Conservation (phyloP, 345 rosid genomes). For the Bretschneidera sinensis region DNA sequence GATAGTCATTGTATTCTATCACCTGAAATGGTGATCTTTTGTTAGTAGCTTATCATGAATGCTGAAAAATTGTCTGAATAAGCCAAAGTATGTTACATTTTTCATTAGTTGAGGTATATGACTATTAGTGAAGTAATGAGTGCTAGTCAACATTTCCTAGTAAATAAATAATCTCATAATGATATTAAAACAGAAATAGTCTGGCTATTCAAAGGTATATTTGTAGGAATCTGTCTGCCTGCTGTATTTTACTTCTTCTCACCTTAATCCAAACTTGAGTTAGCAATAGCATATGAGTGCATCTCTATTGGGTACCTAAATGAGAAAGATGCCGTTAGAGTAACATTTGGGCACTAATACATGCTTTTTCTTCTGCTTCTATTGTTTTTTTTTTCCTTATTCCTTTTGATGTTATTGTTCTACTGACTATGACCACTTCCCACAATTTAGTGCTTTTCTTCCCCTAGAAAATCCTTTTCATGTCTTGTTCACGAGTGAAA, state of each 20-base stretch:
- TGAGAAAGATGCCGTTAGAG: no score
- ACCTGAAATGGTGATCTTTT: no score
- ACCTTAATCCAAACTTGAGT: neutral
- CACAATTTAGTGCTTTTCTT: neutral
- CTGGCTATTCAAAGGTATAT: neutral
- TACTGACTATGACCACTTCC: neutral
- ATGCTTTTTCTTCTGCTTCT: no score
- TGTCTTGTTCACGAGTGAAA: neutral
- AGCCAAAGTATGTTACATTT: neutral
- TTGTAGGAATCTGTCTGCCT: neutral
- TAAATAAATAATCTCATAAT: no score
- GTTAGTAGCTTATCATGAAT: no score
- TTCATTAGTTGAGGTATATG: no score
- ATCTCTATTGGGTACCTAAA: neutral
- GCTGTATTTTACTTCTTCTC: neutral
- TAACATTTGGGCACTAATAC: no score
- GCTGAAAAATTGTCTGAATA: neutral
- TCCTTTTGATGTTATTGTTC: neutral
- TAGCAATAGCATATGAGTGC: neutral
- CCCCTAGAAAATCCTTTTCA: neutral
- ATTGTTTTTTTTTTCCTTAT: no score
- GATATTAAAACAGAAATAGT: neutral
- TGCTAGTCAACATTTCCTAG: no score
- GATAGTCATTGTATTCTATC: no score
- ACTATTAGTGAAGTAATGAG: no score